A percentile compares a stretch with the other conserved stretches of the same genome.
Evolutionary conservation across 176 grass and related monocot species (phyloP).

Genomic region (Lolium perenne): DNA sequence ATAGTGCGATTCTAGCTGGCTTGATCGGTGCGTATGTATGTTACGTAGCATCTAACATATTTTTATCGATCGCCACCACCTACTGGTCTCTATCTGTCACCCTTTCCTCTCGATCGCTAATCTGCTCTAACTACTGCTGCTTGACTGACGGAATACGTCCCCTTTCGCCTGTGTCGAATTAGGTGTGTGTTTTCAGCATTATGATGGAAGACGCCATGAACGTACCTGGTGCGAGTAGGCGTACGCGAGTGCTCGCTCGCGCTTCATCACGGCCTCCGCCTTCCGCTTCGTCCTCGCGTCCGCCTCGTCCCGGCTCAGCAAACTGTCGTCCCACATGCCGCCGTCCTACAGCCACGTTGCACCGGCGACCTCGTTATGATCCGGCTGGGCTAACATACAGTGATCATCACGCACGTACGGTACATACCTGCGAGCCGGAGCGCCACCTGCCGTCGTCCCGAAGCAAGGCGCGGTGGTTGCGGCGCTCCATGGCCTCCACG

Average conservation of each 20-base stretch:
- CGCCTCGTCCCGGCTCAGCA: slow-evolving; percentile 61
- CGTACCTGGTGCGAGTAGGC: slow-evolving; percentile 94
- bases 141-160: not conserved
- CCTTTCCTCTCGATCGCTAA: not conserved
- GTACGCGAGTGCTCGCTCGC: slow-evolving; percentile 87
- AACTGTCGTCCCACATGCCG: slow-evolving; percentile 66
- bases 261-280: slow-evolving; percentile 87
- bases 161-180: not conserved
- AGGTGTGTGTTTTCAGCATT: not conserved
- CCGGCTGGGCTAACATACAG: not conserved
- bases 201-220: no score
- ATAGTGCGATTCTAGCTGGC: not conserved
- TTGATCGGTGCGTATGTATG: not conserved
- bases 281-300: slow-evolving; percentile 71
- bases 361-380: no score
- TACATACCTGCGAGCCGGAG: slow-evolving; percentile 36
- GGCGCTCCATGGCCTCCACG: slow-evolving; percentile 83
- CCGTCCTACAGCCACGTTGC: slow-evolving; percentile 35
- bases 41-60: slow-evolving; percentile 5
- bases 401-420: not conserved
- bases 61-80: not conserved
- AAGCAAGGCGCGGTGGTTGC: slow-evolving; percentile 49
- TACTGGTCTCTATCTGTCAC: slow-evolving; percentile 22
- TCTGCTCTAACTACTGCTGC: not conserved
- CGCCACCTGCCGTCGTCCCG: slow-evolving; percentile 43